Base-by-base conservation (phyloP, 805 yeast genomes). In the Isabelozyma heimii region DNA sequence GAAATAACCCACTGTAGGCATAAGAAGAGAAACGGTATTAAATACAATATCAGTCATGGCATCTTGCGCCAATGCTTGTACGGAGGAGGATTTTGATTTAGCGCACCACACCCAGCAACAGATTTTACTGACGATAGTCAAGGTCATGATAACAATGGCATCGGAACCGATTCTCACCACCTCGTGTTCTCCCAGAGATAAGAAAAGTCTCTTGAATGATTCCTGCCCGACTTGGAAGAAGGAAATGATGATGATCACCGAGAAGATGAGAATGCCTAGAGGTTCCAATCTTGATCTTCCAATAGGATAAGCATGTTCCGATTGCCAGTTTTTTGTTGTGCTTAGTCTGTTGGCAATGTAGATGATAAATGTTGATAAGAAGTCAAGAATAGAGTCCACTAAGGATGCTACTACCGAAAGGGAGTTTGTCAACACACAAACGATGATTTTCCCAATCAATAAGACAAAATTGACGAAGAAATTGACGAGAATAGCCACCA, bases 51-150 rank as follows among this genome's bases (percentile, higher is more conserved):
- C 95, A 0, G 91, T 87, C 65, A 77, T 73, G 0, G 94, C 94
- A 66, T 88, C 95, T 63, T 87, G 92, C 1, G 91, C 89, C 47
- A 87, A 69, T 0, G 95, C 95, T 59, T 83, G 86, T 2, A 88
- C 85, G 0, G 91, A 82, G 14, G 85, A 79, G 13, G 89, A 84
- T 14, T 75, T 67, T 51, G 85, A 77, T 12, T 72, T 66, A 38
- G 77, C 69, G 60, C 92, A 87, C 81, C 87, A 80, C 10, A 79
- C 27, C 75, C 81, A 88, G 56, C 90, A 83, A 1, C 72, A 75
- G 5, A 83, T 55, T 59, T 87, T 87, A 27, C 80, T 72, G 4
- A 79, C 57, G 15, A 87, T 82, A 0, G 95, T 88, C 14, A 77
- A 47, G 0, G 73, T 44, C 94, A 87, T 88, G 49, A 87, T 85